Evolutionary conservation across 495 filamentous ascomycete genomes (phyloP).

Genomic region (Hyaloscypha variabilis): DNA sequence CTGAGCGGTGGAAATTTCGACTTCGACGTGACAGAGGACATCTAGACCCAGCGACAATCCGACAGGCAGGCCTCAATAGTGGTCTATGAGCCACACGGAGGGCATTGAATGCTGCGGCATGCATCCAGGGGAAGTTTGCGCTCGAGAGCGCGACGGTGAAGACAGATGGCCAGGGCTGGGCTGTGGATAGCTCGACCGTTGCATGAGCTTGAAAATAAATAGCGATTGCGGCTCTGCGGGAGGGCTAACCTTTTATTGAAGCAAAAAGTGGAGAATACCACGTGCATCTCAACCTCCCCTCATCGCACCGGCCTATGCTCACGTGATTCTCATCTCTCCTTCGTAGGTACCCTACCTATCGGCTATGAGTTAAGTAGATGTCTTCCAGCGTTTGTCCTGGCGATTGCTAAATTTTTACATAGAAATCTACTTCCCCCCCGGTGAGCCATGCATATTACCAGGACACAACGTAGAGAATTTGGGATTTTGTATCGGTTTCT

Average conservation of each 20-base stretch:
- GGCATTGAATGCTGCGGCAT: constrained; percentile 38
- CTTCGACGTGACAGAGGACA: constrained; percentile 33
- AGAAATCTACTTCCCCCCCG: too few relatives aligned
- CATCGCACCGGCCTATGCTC: too few relatives aligned
- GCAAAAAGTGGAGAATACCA: background rate
- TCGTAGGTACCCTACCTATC: too few relatives aligned
- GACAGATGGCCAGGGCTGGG: background rate
- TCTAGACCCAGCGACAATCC: constrained; percentile 35
- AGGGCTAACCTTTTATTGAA: too few relatives aligned
- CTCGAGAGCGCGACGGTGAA: constrained; percentile 34
- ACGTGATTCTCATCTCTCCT: too few relatives aligned
- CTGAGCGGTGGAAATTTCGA: constrained; percentile 40
- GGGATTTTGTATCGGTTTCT: too few relatives aligned
- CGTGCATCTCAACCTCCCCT: too few relatives aligned
- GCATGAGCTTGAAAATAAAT: background rate
- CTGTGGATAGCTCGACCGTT: background rate
- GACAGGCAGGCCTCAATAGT: constrained; percentile 26
- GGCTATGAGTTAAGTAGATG: too few relatives aligned
- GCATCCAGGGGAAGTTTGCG: constrained; percentile 44
- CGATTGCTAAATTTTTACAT: too few relatives aligned
- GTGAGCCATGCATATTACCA: too few relatives aligned
- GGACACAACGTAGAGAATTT: too few relatives aligned
- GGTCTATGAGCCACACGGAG: constrained; percentile 36
- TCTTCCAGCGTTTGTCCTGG: too few relatives aligned
- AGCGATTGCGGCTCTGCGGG: constrained; percentile 14